Percentiles rank a stretch among this genome's conserved stretches.
These are phyloP conservation scores for Gossypium davidsonii DNA, from an alignment of 441 rosid genomes.

Conservation along the genomic window DNA sequence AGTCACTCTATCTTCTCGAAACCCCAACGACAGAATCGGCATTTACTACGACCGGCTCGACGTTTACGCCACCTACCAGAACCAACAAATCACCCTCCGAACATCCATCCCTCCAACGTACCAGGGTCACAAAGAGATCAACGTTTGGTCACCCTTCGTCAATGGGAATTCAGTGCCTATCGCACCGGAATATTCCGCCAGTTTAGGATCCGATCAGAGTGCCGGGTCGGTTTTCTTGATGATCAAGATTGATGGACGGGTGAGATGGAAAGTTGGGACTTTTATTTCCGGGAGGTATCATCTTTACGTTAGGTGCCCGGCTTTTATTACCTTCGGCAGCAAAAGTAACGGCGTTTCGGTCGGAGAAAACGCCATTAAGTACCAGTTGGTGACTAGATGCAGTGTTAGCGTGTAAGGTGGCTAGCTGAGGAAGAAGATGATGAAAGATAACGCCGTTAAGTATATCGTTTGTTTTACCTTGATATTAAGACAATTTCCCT, in stretches of 20 bases:
- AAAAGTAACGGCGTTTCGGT: conserved; percentile 31
- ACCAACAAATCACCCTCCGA: conserved; percentile 74
- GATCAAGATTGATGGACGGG: conserved; percentile 68
- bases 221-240: conserved; percentile 34
- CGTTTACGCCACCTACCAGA: conserved; percentile 57
- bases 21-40: conserved; percentile 71
- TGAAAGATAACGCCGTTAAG: conserved; percentile 27
- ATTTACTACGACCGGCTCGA: conserved; percentile 78
- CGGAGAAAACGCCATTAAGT: conserved; percentile 58
- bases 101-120: conserved; percentile 50
- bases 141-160: conserved; percentile 77
- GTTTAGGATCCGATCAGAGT: conserved; percentile 40
- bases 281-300: conserved; percentile 55
- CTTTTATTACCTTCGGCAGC: conserved; percentile 45
- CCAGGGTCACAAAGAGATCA: conserved; percentile 68
- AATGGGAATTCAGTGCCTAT: conserved; percentile 60
- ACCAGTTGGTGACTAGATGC: conserved; percentile 42
- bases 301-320: conserved; percentile 52
- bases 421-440: conserved; percentile 13
- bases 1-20: conserved; percentile 62
- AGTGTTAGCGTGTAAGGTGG: conserved; percentile 48
- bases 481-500: background rate
- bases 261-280: conserved; percentile 74
- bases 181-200: conserved; percentile 57
- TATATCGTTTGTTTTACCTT: background rate